Evolutionary conservation across 75 land plant species (phyloP), one percentile per base, ranked within the genome.

Genomic region (Selaginella moellendorffii): DNA sequence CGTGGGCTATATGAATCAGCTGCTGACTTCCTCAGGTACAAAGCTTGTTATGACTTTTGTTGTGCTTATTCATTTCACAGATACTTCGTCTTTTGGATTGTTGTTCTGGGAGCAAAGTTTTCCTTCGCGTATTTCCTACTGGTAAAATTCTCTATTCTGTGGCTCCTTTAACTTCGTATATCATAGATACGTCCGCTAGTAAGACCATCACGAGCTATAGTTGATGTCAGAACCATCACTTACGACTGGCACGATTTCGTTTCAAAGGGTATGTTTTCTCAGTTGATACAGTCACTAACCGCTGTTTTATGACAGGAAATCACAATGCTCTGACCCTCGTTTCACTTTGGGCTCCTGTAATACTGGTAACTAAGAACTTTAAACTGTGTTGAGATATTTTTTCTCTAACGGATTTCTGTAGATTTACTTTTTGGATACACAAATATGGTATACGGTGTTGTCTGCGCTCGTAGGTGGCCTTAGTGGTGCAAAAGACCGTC

Each of bases 181-280:
- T 25, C 31, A 26, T 62, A 95, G 99, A 90, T 95, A 30, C 74
- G 61, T 63, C 90, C 99, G 20, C 72, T 95, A 24, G 91, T 86
- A 1, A 0, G 36, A 1, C 97, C 97, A 23, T 89, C 99, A n/a
- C 81, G 63, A n/a, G 67, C 58, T 36, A 86, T 95, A 53, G 30
- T 83, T 1, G 1, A 75, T 0, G 71, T 90, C 27, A 46, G 51
- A 20, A 12, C 46, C 62, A 63, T 90, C 24, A n/a, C 20, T 0
- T 95, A 95, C 51, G 71, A 79, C 28, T 95, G 99, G 99, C 96
- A 86, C 74, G 96, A 89, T 74, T 56, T 90, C 9, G 60, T 95
- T n/a, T 95, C 99, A 56, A 79, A 76, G 68, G 74, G 99, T 95
- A 80, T 36, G 72, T 52, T n/a, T n/a, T n/a, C 65, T 52, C 14